Evolutionary conservation across 73 alveolate genomes (phyloP).

Genomic region (Blepharisma stoltei): DNA sequence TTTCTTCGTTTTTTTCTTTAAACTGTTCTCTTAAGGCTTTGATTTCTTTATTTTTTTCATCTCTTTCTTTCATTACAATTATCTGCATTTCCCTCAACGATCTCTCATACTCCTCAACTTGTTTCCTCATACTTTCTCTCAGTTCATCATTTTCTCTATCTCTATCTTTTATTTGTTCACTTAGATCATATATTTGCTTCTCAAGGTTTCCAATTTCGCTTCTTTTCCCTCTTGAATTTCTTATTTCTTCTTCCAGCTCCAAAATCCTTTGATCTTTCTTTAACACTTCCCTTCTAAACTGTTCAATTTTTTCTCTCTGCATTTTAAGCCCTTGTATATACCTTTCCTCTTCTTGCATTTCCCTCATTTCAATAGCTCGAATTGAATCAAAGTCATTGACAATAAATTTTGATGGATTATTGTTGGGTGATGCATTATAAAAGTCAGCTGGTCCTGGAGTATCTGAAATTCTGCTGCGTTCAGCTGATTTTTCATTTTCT

Average conservation of each 20-base stretch:
- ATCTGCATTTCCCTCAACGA: slow-evolving; percentile 1
- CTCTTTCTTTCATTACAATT: slow-evolving; percentile 13
- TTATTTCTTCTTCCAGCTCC: neutral
- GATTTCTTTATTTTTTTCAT: slow-evolving; percentile 5
- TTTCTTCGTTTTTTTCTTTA: slow-evolving; percentile 6
- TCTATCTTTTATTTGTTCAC: neutral
- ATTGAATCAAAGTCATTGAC: neutral
- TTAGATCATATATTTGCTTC: neutral
- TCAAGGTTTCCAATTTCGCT: neutral
- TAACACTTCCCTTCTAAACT: neutral
- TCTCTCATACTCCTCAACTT: slow-evolving; percentile 12
- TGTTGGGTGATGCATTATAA: no score
- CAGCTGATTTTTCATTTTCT: no score
- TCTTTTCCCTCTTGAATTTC: neutral
- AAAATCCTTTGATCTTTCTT: slow-evolving; percentile 1
- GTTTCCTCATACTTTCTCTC: neutral
- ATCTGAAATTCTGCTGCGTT: no score
- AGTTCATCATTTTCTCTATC: slow-evolving; percentile 9
- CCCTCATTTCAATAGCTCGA: slow-evolving; percentile 19
- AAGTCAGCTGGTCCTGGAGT: no score
- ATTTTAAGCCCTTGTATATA: neutral
- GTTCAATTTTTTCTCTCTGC: slow-evolving; percentile 13
- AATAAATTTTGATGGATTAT: no score
- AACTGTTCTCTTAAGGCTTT: neutral
- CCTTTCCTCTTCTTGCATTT: slow-evolving; percentile 18